Evolutionary conservation across 306 rosid species (phyloP).

Genomic region (Macrotyloma uniflorum): DNA sequence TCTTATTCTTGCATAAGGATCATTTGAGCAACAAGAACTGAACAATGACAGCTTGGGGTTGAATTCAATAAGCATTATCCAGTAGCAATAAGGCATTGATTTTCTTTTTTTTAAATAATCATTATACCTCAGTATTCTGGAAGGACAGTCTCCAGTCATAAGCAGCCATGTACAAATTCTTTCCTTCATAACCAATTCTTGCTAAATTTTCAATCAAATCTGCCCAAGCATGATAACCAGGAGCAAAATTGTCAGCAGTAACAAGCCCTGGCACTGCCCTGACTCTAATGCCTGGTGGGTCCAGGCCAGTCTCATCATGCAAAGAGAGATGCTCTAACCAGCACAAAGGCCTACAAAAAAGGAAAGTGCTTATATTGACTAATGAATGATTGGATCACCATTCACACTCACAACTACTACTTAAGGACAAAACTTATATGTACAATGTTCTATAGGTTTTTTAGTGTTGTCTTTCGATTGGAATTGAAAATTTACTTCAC

Average conservation of each 20-base stretch:
- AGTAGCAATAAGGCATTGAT: background rate
- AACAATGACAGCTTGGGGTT: background rate
- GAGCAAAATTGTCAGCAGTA: constrained; percentile 60
- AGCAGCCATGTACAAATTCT: constrained; percentile 71
- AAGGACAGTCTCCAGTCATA: constrained; percentile 93
- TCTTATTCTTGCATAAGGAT: background rate
- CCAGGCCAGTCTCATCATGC: constrained; percentile 78
- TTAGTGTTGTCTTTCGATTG: background rate
- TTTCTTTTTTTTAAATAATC: background rate
- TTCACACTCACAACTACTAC: background rate
- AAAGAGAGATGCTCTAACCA: constrained; percentile 85
- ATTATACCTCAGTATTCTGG: constrained; percentile 76
- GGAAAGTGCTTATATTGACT: background rate
- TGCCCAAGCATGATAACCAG: constrained; percentile 72
- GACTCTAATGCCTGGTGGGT: constrained; percentile 84
- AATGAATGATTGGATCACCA: background rate
- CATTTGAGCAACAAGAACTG: background rate
- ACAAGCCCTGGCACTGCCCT: constrained; percentile 71
- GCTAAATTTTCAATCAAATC: constrained; percentile 78
- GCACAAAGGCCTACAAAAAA: constrained; percentile 66
- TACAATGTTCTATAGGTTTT: background rate
- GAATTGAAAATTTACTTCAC: background rate
- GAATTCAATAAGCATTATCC: background rate
- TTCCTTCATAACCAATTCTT: constrained; percentile 82
- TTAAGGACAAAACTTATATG: background rate